These are phyloP conservation scores for Diplosphaera chodatii DNA, from an alignment of 139 green algal genomes.

Conservation along the genomic window DNA sequence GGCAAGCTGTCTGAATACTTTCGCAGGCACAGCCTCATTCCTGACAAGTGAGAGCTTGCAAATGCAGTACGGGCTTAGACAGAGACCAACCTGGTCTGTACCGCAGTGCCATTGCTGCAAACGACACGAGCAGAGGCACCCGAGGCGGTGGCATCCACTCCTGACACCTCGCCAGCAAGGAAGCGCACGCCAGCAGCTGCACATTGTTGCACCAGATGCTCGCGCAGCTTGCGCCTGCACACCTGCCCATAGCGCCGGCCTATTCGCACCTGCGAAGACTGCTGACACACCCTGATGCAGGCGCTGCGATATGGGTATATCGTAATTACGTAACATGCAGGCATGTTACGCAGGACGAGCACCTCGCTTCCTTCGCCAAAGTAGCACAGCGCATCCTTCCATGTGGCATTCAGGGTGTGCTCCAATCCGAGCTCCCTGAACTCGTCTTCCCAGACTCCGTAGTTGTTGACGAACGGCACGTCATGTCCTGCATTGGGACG, in stretches of 20 bases:
- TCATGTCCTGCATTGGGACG: slow-evolving; percentile 69
- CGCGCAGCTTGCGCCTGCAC: slow-evolving; percentile 48
- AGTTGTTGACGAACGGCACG: slow-evolving; percentile 87
- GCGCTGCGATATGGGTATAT: too few species aligned
- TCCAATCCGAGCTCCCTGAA: slow-evolving; percentile 60
- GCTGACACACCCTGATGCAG: too few species aligned
- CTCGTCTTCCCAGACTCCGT: slow-evolving; percentile 87
- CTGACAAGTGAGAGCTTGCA: too few species aligned
- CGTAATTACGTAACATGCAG: too few species aligned
- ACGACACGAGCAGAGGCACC: background rate
- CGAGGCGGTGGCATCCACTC: slow-evolving; percentile 16
- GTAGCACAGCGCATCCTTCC: slow-evolving; percentile 57
- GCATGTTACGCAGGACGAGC: background rate
- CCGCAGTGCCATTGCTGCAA: background rate
- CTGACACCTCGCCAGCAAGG: slow-evolving; percentile 39
- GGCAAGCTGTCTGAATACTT: too few species aligned
- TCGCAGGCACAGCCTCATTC: too few species aligned
- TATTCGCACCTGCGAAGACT: slow-evolving; percentile 34
- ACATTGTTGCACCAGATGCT: slow-evolving; percentile 41
- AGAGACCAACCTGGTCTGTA: background rate
- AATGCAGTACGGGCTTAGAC: too few species aligned
- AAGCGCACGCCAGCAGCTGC: slow-evolving; percentile 46
- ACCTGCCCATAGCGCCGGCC: slow-evolving; percentile 39
- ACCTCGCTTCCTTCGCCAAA: slow-evolving; percentile 39
- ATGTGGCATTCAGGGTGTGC: slow-evolving; percentile 53